phyloP scores from a whole-genome alignment of 2,329 filamentous ascomycete genomes.

The Bisporella sp. region DNA sequence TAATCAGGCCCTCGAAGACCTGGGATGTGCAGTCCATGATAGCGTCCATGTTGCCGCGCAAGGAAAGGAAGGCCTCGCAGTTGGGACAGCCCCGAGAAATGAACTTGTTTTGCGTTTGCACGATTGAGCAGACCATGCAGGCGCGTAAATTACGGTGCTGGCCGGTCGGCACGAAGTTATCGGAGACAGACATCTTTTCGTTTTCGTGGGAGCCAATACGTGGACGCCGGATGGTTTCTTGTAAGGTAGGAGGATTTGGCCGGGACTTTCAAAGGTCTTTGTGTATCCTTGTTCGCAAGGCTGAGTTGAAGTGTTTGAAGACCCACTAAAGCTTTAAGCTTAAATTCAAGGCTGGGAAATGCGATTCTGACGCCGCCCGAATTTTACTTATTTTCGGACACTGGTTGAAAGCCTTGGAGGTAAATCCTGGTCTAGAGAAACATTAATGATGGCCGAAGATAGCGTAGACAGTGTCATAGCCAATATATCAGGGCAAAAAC shows the following conservation, averaged over 20 bases:
- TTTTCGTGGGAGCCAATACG: neutral
- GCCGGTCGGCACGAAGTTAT: constrained; percentile 63
- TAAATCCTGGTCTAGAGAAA: too few species aligned
- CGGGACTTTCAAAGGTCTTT: too few species aligned
- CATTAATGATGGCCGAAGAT: too few species aligned
- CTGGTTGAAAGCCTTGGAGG: too few species aligned
- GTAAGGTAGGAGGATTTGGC: neutral
- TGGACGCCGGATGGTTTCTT: neutral
- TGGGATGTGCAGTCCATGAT: constrained; percentile 92
- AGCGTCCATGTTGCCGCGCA: constrained; percentile 69
- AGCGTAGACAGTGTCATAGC: too few species aligned
- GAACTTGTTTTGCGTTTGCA: constrained; percentile 70
- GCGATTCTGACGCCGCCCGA: too few species aligned
- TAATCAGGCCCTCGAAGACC: constrained; percentile 90
- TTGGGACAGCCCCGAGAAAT: constrained; percentile 71
- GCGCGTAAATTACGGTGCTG: constrained; percentile 86
- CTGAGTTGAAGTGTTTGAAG: too few species aligned
- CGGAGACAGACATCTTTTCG: constrained; percentile 25
- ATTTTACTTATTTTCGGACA: too few species aligned
- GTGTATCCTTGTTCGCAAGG: too few species aligned
- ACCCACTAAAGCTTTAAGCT: too few species aligned
- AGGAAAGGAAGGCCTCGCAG: constrained; percentile 87
- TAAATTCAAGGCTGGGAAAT: too few species aligned
- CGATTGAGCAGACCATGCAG: constrained; percentile 97
- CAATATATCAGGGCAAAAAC: neutral